A percentile compares a stretch with the other conserved stretches of the same genome.
These are phyloP conservation scores for Pestalotiopsis sp. DNA, from an alignment of 2,329 filamentous ascomycete genomes.

Conservation along the genomic window DNA sequence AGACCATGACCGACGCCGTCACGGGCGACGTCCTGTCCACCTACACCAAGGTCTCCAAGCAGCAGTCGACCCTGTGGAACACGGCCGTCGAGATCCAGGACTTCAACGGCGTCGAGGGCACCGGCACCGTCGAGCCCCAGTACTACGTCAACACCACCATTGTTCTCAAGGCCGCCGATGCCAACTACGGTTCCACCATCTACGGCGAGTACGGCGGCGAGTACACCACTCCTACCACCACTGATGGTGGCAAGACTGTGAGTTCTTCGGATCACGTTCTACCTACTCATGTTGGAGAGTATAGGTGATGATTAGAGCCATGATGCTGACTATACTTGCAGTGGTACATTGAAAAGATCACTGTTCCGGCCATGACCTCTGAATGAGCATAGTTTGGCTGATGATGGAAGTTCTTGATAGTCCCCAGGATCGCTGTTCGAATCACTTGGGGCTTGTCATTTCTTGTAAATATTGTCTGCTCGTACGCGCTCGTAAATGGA, in stretches of 20 bases:
- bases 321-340: neutral
- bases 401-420: neutral
- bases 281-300: neutral
- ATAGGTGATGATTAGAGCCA: neutral
- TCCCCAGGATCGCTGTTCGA: no score
- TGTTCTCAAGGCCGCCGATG: slow-evolving; percentile 3
- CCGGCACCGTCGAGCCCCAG: slow-evolving; percentile 5
- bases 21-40: slow-evolving; percentile 8
- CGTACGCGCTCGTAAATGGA: neutral
- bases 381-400: neutral
- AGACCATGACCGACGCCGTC: slow-evolving; percentile 11
- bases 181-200: neutral
- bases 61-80: slow-evolving; percentile 3
- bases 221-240: neutral
- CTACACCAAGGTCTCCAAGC: slow-evolving; percentile 10
- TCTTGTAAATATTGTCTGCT: neutral
- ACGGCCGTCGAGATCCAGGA: slow-evolving; percentile 8
- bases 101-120: slow-evolving; percentile 3
- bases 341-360: slow-evolving; percentile 9
- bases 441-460: neutral
- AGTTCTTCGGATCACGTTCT: neutral
- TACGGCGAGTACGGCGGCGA: neutral
- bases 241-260: slow-evolving; percentile 8
- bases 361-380: slow-evolving; percentile 7
- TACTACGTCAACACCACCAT: slow-evolving; percentile 11